Percentiles rank a stretch among this genome's conserved stretches.
Evolutionary conservation across 1,284 basidiomycete species (phyloP).

Genomic region (Malassezia pachydermatis): DNA sequence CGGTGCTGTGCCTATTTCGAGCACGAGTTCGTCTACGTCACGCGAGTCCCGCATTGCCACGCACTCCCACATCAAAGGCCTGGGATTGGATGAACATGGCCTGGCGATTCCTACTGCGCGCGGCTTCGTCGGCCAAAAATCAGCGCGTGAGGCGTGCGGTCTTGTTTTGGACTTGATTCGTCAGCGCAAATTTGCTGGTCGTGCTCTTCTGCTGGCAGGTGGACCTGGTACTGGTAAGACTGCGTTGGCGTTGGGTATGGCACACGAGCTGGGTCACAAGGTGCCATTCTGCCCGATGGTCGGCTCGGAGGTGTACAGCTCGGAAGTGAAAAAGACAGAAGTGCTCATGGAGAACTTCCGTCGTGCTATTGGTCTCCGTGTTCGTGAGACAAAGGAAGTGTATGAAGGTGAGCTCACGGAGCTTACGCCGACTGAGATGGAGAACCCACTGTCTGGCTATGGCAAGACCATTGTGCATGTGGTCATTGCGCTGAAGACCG

Average conservation of each 20-base stretch:
- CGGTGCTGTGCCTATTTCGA: constrained; percentile 13
- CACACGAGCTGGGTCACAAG: constrained; percentile 84
- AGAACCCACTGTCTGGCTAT: constrained; percentile 60
- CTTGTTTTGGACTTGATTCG: constrained; percentile 83
- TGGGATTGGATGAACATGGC: constrained; percentile 79
- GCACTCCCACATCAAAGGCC: constrained; percentile 90
- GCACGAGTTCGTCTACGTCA: constrained; percentile 12
- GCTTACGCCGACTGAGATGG: constrained; percentile 68
- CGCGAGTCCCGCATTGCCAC: constrained; percentile 60
- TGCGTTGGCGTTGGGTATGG: constrained; percentile 81
- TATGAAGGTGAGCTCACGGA: constrained; percentile 98
- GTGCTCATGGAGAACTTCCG: constrained; percentile 92
- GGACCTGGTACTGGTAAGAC: constrained; percentile 92
- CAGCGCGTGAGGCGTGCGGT: constrained; percentile 86
- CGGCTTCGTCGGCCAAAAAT: constrained; percentile 82
- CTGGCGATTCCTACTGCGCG: constrained; percentile 59
- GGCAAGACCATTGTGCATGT: constrained; percentile 98
- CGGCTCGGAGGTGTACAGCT: constrained; percentile 88
- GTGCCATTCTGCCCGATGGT: constrained; percentile 99
- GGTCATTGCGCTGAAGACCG: constrained; percentile 89
- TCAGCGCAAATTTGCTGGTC: constrained; percentile 79
- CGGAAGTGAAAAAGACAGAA: constrained; percentile 98
- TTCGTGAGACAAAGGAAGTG: constrained; percentile 82
- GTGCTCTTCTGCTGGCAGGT: constrained; percentile 74
- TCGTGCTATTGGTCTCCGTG: constrained; percentile 71